Evolutionary conservation across 257 asterid genomes (phyloP), one percentile per base, ranked within the genome.

Genomic region (Plantago ovata): DNA sequence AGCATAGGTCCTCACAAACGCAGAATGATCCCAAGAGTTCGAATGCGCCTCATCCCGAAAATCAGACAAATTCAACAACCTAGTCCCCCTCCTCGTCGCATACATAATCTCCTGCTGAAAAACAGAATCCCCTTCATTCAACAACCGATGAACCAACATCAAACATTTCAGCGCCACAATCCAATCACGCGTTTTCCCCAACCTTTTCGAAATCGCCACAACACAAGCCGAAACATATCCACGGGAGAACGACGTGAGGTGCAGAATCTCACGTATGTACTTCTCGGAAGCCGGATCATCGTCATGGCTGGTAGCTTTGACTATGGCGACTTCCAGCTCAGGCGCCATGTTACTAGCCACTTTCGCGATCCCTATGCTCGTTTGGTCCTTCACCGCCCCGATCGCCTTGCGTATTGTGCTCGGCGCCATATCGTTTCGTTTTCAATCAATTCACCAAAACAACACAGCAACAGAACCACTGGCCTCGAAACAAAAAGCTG

Each of bases 11-110:
- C 88, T 76, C 28, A 82, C 91, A 61, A 85, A 85, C 39, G 91
- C 84, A 3, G 94, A 84, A 60, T 79, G 89, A 76, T 84, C 94
- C 94, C 94, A 84, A 1, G 89, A 73, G 53, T 67, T 78, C 0
- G 95, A 82, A 72, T 85, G 95, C 1, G 95, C 95, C 82, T 85
- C 95, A 14, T 85, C 95, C 1, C 88, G 86, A 46, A 85, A 85
- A 80, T 82, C 91, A 3, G 88, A 72, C 79, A 85, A 15, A 45
- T 85, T 85, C 69, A 85, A 60, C 74, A 85, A 18, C 72, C 91
- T 74, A 42, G 84, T 72, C 3, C 95, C 92, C 63, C 81, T 77
- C 63, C 95, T 67, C 23, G 95, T 86, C 43, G 89, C 92, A 51
- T 71, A 77, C 87, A 77, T 79, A 4, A 86, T 65, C 52, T 86